Base-by-base conservation (phyloP, 176 grass and related monocot species). In the Rhipidocladum racemiflorum region DNA sequence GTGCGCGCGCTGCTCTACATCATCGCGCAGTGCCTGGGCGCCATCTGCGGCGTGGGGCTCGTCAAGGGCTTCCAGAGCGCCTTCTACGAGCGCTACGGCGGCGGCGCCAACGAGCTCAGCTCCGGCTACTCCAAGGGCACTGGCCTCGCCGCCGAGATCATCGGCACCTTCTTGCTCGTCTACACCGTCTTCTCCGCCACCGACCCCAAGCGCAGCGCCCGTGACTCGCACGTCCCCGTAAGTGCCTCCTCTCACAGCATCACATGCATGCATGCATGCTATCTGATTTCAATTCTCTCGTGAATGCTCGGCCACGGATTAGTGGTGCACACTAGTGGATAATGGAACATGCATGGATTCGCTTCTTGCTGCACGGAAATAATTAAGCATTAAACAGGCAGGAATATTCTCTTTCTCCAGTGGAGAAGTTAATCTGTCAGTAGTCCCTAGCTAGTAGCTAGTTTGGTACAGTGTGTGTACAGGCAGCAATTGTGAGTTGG, bases 181-280 rank as follows among this genome's bases (percentile, higher is more conserved):
- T 99, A 99, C 93, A 99, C 97, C 63, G 97, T 99, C 89, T 99
- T 99, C 97, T 93, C 97, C 60, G 97, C 97, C 85, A 99, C 97
- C 63, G 97, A 99, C 68, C 97, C 97, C 70, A 99, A 99, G 88
- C 97, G 97, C 89, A 99, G 51, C 88, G 97, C 97, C 28, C 97
- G 97, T 61, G 97, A 99, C 85, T 99, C 97, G 84, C 92, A 61
- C 85, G 89, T 74, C 68, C 91, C 94, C 0, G 94, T 94, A 87
- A 97, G 92, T 70, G 85, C 48, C 53, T 75, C 78, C 46, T 81
- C 83, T 64, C 90, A n/a, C n/a, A n/a, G n/a, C n/a, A n/a, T n/a
- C n/a, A n/a, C n/a, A 86, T 78, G 69, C n/a, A n/a, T 89, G 17
- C 90, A 87, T 63, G 78, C 81, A 50, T 24, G 1, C 9, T 39